Evolutionary conservation across 2,329 filamentous ascomycete genomes (phyloP).

Genomic region (Stachybotrys echinatus): DNA sequence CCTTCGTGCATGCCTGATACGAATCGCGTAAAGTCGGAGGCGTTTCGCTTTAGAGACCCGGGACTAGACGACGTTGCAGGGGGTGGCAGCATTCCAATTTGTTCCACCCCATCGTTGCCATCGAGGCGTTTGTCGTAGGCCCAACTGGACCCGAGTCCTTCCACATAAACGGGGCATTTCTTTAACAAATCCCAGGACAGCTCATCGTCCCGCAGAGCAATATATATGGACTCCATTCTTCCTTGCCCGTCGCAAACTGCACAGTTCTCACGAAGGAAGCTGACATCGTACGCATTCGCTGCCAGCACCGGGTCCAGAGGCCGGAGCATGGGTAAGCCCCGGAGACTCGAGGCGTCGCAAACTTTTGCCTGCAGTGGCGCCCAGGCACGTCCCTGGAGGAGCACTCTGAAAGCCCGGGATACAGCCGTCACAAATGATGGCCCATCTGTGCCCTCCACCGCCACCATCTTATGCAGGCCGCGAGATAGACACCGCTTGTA

Average conservation of each 20-base stretch:
- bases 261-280: constrained; percentile 48
- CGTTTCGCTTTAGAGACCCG: constrained; percentile 41
- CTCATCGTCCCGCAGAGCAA: constrained; percentile 48
- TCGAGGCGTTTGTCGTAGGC: constrained; percentile 46
- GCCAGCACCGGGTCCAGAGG: constrained; percentile 34
- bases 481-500: constrained; percentile 58
- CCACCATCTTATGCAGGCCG: constrained; percentile 53
- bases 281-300: constrained; percentile 33
- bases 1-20: constrained; percentile 19
- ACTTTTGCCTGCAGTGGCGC: constrained; percentile 54
- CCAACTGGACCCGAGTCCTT: constrained; percentile 52
- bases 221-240: constrained; percentile 54
- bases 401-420: constrained; percentile 39
- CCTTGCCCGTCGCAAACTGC: constrained; percentile 50
- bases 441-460: constrained; percentile 43
- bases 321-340: constrained; percentile 55
- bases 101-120: constrained; percentile 16
- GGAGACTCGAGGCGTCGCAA: constrained; percentile 48
- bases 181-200: constrained; percentile 52
- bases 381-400: constrained; percentile 48
- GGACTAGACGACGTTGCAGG: constrained; percentile 16
- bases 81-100: constrained; percentile 12
- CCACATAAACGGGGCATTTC: constrained; percentile 40
- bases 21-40: constrained; percentile 47
- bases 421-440: constrained; percentile 45